Percentiles rank a stretch among this genome's conserved stretches.
Evolutionary conservation across 805 yeast genomes (phyloP).

Genomic region (Metschnikowia santaceciliae): DNA sequence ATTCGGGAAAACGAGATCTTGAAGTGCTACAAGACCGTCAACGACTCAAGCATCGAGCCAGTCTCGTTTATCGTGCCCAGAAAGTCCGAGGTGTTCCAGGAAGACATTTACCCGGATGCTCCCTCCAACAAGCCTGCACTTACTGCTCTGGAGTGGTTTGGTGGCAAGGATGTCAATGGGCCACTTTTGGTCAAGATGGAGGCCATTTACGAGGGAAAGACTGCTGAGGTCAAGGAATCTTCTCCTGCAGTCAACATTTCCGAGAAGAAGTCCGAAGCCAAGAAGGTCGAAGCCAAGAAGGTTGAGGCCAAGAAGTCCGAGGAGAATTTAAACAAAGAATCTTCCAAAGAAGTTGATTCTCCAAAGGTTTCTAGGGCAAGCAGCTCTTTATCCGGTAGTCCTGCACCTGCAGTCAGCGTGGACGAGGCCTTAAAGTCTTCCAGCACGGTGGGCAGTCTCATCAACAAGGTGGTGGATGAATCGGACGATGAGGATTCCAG

Average conservation of each 20-base stretch:
- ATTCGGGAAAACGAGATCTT: conserved; percentile 82
- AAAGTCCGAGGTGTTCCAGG: conserved; percentile 88
- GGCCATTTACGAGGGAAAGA: conserved; percentile 72
- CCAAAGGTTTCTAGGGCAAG: background rate
- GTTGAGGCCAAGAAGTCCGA: background rate
- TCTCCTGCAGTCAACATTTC: conserved; percentile 31
- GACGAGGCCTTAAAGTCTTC: conserved; percentile 38
- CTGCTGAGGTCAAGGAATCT: conserved; percentile 45
- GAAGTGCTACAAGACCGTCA: conserved; percentile 80
- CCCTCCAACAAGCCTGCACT: conserved; percentile 79
- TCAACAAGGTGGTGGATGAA: conserved; percentile 35
- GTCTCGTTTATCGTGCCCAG: conserved; percentile 91
- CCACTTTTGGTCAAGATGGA: conserved; percentile 78
- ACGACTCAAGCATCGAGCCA: conserved; percentile 83
- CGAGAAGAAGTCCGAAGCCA: conserved; percentile 16
- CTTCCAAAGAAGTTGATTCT: background rate
- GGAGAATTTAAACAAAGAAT: no score
- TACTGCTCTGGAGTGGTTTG: conserved; percentile 72
- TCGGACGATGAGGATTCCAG: conserved; percentile 36
- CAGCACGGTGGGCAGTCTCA: conserved; percentile 30
- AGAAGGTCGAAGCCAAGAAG: conserved; percentile 7
- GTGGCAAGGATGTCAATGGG: conserved; percentile 75
- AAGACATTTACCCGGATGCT: conserved; percentile 88
- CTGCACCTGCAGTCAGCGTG: conserved; percentile 8
- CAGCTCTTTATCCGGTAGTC: conserved; percentile 6